Conservation (phyloP, 768 basidiomycete species). For the Kwoniella pini region DNA sequence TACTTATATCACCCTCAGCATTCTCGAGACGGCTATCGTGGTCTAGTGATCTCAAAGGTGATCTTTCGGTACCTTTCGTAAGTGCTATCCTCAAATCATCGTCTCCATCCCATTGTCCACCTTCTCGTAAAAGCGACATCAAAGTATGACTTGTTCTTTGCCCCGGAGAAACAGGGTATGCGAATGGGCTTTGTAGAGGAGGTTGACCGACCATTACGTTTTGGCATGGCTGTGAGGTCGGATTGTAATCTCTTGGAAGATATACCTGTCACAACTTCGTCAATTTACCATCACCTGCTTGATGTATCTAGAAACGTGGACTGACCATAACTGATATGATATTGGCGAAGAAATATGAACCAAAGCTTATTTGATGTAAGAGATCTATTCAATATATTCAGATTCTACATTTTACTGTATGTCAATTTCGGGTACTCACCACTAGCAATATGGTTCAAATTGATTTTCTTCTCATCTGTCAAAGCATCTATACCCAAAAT, state of each 20-base stretch:
- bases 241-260: slow-evolving; percentile 27
- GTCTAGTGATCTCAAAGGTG: no score
- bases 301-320: not conserved
- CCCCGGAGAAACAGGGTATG: not conserved
- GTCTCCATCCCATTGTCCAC: slow-evolving; percentile 42
- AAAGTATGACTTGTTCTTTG: slow-evolving; percentile 22
- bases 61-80: not conserved
- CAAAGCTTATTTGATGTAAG: slow-evolving; percentile 24
- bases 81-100: slow-evolving; percentile 27
- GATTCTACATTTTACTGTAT: not conserved
- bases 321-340: slow-evolving; percentile 28
- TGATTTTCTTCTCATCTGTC: slow-evolving; percentile 26
- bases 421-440: slow-evolving; percentile 14
- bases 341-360: slow-evolving; percentile 27
- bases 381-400: slow-evolving; percentile 11
- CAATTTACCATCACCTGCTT: not conserved
- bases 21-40: not conserved
- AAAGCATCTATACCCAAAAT: slow-evolving; percentile 35
- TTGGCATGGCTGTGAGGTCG: slow-evolving; percentile 3
- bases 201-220: slow-evolving; percentile 31
- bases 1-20: not conserved
- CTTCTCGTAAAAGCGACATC: slow-evolving; percentile 40
- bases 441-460: slow-evolving; percentile 14
- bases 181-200: not conserved
- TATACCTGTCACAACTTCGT: slow-evolving; percentile 20